Conservation (phyloP, 768 basidiomycete genomes). For the Dioszegia aurantiaca region DNA sequence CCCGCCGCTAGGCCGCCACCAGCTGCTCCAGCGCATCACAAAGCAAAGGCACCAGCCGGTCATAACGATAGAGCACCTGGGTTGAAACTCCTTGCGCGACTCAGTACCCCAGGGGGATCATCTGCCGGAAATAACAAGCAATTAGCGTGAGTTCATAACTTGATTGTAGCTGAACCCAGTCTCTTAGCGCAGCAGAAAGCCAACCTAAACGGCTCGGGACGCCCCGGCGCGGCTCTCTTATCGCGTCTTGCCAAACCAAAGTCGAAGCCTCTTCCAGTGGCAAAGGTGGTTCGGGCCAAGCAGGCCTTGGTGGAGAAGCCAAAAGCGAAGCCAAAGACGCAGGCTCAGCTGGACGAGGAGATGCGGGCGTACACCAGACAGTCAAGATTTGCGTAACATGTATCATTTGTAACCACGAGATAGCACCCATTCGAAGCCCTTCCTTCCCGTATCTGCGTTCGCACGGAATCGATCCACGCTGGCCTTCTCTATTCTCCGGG, state of each 20-base stretch:
- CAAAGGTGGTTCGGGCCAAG: conserved; percentile 38
- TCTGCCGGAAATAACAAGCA: conserved; percentile 12
- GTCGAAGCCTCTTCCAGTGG: conserved; percentile 12
- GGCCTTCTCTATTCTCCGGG: conserved; percentile 79
- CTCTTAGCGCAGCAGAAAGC: conserved; percentile 38
- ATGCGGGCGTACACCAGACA: conserved; percentile 38
- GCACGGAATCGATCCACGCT: conserved; percentile 84
- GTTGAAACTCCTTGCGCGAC: conserved; percentile 29
- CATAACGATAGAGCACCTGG: conserved; percentile 28
- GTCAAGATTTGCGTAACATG: conserved; percentile 31
- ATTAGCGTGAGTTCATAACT: conserved; percentile 26
- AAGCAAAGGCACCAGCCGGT: conserved; percentile 7
- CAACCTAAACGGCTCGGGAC: conserved; percentile 19
- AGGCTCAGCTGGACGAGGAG: conserved; percentile 46
- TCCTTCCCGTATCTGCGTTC: conserved; percentile 83
- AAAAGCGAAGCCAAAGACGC: conserved; percentile 32
- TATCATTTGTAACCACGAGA: conserved; percentile 14
- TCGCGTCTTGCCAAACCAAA: conserved; percentile 27
- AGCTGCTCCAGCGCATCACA: neutral
- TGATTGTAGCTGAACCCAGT: conserved; percentile 6
- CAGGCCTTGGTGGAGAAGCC: conserved; percentile 25
- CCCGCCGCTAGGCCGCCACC: neutral
- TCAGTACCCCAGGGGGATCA: conserved; percentile 24
- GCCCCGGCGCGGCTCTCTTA: conserved; percentile 32
- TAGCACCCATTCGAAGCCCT: conserved; percentile 80